Evolutionary conservation across 768 basidiomycete species (phyloP), one percentile per base, ranked within the genome.

Genomic region (Xerocomus spinulosus): DNA sequence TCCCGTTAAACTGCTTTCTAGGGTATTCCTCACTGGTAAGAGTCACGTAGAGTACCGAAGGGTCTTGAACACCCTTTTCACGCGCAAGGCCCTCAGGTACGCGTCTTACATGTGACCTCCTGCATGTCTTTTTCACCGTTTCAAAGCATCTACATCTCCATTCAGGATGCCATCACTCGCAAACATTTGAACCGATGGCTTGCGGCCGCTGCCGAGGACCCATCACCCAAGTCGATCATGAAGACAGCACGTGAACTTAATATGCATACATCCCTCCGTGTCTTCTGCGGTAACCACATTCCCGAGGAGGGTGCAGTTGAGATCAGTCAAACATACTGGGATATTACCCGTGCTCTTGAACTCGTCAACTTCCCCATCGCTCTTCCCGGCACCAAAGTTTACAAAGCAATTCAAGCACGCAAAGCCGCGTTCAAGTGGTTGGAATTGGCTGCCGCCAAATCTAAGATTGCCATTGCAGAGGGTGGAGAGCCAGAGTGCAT

Each of bases 311-410:
- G 85, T 33, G 80, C 84, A 21, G 62, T 70, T 14, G 89, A 92
- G 63, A 93, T 99, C 63, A 86, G 80, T 62, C 84, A 89, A 55
- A 92, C 92, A 63, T 98, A 98, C 73, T 98, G 95, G 95, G 75
- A 77, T 50, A 96, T 99, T 69, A 98, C 96, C 7, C 74, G 82
- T 57, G 91, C 96, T 3, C 85, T 99, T 34, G 92, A 99, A 66
- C 86, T 99, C 46, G 96, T 99, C 75, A 99, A 99, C 75, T 98
- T 99, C 74, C 96, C 96, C 14, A 70, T 98, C 51, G 84, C 95
- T 14, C 60, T 96, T 30, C 96, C 96, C 17, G 96, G 96, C 24
- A 98, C 96, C 32, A 98, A 98, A 65, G 82, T 98, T 46, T 98
- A 87, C 70, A 87, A 83, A 56, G 96, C 95, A 3, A 85, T 92